phyloP scores from a whole-genome alignment of 768 basidiomycete genomes.

The Hygrocybe punicea region DNA sequence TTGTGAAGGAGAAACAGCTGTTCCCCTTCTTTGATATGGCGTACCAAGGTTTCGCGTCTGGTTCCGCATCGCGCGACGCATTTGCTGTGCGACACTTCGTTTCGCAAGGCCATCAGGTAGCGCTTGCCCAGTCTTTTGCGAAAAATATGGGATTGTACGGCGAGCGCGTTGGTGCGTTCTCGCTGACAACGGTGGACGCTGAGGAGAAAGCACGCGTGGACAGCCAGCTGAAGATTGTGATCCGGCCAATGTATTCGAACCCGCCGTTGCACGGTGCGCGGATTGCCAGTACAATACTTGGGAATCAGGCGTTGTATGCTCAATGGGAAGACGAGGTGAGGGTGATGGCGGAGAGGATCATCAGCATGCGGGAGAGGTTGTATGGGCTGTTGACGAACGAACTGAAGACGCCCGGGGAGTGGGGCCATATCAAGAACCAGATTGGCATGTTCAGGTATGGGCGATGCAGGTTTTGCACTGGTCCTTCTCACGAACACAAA shows the following conservation, averaged over 20 bases:
- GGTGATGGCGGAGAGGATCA: conserved; percentile 93
- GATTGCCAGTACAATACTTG: conserved; percentile 81
- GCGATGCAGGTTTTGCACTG: neutral
- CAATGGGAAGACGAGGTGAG: conserved; percentile 93
- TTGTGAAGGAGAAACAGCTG: conserved; percentile 82
- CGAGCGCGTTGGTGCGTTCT: conserved; percentile 97
- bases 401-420: conserved; percentile 87
- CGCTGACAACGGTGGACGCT: conserved; percentile 63
- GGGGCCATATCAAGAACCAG: conserved; percentile 93
- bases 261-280: conserved; percentile 89
- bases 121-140: conserved; percentile 92
- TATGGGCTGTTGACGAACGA: conserved; percentile 74
- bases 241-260: conserved; percentile 97
- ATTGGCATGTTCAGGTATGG: conserved; percentile 96
- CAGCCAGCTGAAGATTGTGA: conserved; percentile 91
- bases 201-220: conserved; percentile 85
- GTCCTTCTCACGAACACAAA: neutral
- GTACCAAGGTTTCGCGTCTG: conserved; percentile 98
- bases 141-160: conserved; percentile 99
- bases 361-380: conserved; percentile 84
- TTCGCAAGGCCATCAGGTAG: conserved; percentile 82
- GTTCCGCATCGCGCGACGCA: conserved; percentile 84
- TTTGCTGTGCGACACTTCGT: conserved; percentile 96
- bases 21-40: conserved; percentile 99
- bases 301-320: conserved; percentile 65